These are phyloP conservation scores for Cyberlindnera suaveolens DNA, from an alignment of 805 yeast species.

Conservation along the genomic window DNA sequence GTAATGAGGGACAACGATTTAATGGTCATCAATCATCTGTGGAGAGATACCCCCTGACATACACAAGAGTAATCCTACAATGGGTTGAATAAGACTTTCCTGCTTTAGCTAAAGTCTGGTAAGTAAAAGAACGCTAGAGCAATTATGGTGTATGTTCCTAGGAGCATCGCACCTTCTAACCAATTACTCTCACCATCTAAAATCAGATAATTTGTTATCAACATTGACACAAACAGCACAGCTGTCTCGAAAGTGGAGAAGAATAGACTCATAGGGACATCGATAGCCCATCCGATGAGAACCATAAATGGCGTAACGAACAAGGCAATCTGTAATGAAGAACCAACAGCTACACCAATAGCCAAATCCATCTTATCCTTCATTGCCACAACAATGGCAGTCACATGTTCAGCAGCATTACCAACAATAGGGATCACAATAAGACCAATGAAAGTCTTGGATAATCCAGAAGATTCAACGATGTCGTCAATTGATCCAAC, in stretches of 20 bases:
- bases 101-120: constrained; percentile 45
- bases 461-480: constrained; percentile 76
- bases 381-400: constrained; percentile 91
- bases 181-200: constrained; percentile 94
- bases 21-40: too few relatives aligned
- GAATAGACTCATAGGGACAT: constrained; percentile 86
- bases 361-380: constrained; percentile 98
- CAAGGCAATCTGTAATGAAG: constrained; percentile 89
- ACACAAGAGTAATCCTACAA: too few relatives aligned
- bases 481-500: constrained; percentile 91
- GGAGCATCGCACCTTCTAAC: constrained; percentile 92
- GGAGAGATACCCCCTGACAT: too few relatives aligned
- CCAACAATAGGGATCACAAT: constrained; percentile 95
- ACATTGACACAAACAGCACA: constrained; percentile 82
- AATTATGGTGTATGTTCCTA: constrained; percentile 79
- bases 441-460: constrained; percentile 92
- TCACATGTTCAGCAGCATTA: constrained; percentile 97
- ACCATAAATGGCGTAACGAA: constrained; percentile 96
- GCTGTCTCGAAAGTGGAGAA: constrained; percentile 94
- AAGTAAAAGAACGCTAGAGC: constrained; percentile 87
- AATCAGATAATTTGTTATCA: constrained; percentile 79
- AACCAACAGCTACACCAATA: constrained; percentile 93
- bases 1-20: too few relatives aligned
- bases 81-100: neutral
- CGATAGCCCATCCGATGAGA: constrained; percentile 85